Evolutionary conservation across 768 basidiomycete species (phyloP), one percentile per base, ranked within the genome.

Genomic region (Mycena albidolilacea): DNA sequence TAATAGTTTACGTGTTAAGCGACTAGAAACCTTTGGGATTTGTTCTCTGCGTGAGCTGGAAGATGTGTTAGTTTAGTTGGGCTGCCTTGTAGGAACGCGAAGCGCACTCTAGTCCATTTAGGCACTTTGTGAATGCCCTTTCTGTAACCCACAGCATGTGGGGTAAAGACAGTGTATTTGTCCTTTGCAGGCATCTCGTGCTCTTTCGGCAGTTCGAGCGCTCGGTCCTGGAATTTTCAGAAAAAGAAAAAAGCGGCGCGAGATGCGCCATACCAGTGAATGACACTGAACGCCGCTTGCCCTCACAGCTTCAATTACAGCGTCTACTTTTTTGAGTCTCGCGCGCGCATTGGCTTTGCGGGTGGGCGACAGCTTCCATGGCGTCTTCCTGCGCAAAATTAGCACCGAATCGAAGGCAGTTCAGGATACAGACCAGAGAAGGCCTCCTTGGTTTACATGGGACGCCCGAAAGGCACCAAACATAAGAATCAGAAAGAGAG

Each of bases 101-200:
- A 37, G 84, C 93, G 71, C 76, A 97, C 97, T 82, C 95, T 88
- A 62, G 97, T 98, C 91, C 93, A 98, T 80, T 98, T 97, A n/a
- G 97, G 97, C 37, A 97, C 94, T 79, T 97, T 97, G 84, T 99
- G 97, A 61, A 98, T 96, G 35, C 95, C 94, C 78, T 98, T 98
- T 55, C 97, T 86, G 82, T 97, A 99, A 7, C 95, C 93, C 70
- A 82, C 86, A 1, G 85, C 84, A 50, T 89, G 90, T 5, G 89
- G 86, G 48, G 89, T 90, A 83, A 97, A 99, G 21, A 94, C 90
- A 5, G 97, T 98, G 85, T 99, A 99, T 82, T 99, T 99, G 86
- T 99, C 97, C 78, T 88, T 90, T 0, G 97, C 85, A 12, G 85
- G 87, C 98, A 99, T 99, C 83, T 98, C 96, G 75, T 92, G 87